Base-by-base conservation (phyloP, 75 land plant species). In the Pseudotsuga menziesii region DNA sequence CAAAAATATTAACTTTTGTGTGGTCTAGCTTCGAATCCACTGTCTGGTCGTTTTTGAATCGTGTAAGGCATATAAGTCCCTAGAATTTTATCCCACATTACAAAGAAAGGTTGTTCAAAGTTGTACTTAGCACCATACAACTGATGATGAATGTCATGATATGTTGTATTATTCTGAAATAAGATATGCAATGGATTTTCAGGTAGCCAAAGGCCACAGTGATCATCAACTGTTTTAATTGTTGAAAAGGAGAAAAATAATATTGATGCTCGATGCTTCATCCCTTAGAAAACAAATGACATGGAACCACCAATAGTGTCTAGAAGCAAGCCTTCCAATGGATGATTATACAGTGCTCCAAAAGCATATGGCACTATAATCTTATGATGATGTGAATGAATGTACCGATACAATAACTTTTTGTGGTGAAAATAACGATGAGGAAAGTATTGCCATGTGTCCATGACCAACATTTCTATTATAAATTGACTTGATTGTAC, bases 291-390 rank as follows among this genome's bases (percentile, higher is more conserved):
- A 20, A 92, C 80, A 84, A 92, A 94, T 26, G 94, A 89, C 63
- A 94, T 15, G 16, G 92, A 94, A 26, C 94, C 94, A 12, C 94
- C 94, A 44, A 92, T 79, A 3, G 98, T 94, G 78, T 94, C 98
- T 13, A 92, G 85, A 58, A 94, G 79, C 64, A 94, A 79, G n/a
- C 97, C 97, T 75, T 94, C 97, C 55, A 91, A 7, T 1, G 97
- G 97, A 72, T 94, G 98, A 78, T 94, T 94, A 87, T 92, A 94
- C 17, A 90, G 78, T 11, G 94, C 93, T 26, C 98, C 98, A 82
- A 83, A 92, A 13, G 98, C 88, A 72, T 89, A 94, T 3, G 94
- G 94, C 15, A 91, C 94, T 3, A 94, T 83, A 12, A 94, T 85
- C 25, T 90, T 82, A 56, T 94, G 97, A 71, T 94, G 98, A 26